Evolutionary conservation across 2,329 filamentous ascomycete species (phyloP), one percentile per base, ranked within the genome.

Genomic region (Colletotrichum gigasporum): DNA sequence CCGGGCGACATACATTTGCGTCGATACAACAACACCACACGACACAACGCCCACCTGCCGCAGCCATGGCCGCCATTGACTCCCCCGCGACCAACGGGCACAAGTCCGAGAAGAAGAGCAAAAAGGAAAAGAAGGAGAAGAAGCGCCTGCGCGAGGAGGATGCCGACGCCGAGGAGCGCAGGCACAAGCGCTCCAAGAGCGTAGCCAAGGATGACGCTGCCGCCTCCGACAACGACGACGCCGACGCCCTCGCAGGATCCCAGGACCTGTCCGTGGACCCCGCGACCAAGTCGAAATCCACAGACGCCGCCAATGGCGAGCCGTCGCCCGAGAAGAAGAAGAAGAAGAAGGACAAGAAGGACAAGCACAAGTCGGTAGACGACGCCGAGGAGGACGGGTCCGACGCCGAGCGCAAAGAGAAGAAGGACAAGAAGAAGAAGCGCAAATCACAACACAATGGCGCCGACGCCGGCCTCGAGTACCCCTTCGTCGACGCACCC

Each of bases 101-200:
- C 22, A 79, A 75, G 66, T 63, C 74, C 22, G 78, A 80, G 6
- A 80, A 80, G 71, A 79, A 79, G 66, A 70, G 71, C 52, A 80
- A 77, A 53, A 79, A 78, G 63, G 74, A 72, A 18, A 74, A 73
- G 61, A 69, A 69, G 39, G 66, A 81, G 45, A 82, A 82, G 74
- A 83, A 83, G 74, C 78, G 81, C 42, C 71, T 75, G 6, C 73
- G 81, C 42, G 81, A 83, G 50, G 80, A 83, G 24, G 80, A 83
- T 37, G 70, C 69, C 18, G 61, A 68, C 7, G 75, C 74, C 39
- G 71, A 73, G 34, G 81, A 83, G 64, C 79, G 80, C 70, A 83
- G 81, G 72, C 77, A 82, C 69, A 85, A 85, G 69, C 83, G 82
- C 64, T 81, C 82, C 5, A 84, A 83, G 73, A 82, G 76, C 78